A percentile compares a stretch with the other conserved stretches of the same genome.
phyloP scores from a whole-genome alignment of 495 filamentous ascomycete species.

The Delitschia confertaspora region DNA sequence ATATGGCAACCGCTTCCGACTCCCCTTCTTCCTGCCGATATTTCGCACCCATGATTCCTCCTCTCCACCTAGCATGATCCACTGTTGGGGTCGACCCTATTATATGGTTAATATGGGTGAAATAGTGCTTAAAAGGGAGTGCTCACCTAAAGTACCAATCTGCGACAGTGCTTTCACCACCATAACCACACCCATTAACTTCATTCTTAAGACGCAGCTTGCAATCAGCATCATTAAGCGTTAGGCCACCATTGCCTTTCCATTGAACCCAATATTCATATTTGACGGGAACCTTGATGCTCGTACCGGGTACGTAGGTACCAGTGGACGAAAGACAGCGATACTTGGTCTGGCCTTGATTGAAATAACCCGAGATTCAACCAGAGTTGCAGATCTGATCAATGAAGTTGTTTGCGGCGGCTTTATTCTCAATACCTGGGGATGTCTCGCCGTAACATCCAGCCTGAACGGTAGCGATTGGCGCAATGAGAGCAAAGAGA shows the following conservation, averaged over 20 bases:
- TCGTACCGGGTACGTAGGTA: too few relatives aligned
- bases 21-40: too few relatives aligned
- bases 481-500: constrained; percentile 1
- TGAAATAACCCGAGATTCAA: not conserved
- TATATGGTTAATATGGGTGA: not conserved
- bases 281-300: not conserved
- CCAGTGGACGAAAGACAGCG: too few relatives aligned
- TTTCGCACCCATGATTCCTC: too few relatives aligned
- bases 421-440: not conserved
- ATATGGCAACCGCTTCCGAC: too few relatives aligned
- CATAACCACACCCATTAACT: not conserved
- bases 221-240: constrained; percentile 6
- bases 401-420: not conserved
- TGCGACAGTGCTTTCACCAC: not conserved
- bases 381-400: not conserved
- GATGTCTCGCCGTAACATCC: not conserved
- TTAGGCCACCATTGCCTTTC: not conserved
- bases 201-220: constrained; percentile 7
- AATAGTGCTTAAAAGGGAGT: not conserved
- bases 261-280: not conserved
- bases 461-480: constrained; percentile 1
- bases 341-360: constrained; percentile 1
- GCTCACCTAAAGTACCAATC: constrained; percentile 3
- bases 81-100: too few relatives aligned
- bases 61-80: too few relatives aligned